Percentiles rank a stretch among this genome's conserved stretches.
Conservation (phyloP, 495 filamentous ascomycete species). For the Penicillium cataractarum region DNA sequence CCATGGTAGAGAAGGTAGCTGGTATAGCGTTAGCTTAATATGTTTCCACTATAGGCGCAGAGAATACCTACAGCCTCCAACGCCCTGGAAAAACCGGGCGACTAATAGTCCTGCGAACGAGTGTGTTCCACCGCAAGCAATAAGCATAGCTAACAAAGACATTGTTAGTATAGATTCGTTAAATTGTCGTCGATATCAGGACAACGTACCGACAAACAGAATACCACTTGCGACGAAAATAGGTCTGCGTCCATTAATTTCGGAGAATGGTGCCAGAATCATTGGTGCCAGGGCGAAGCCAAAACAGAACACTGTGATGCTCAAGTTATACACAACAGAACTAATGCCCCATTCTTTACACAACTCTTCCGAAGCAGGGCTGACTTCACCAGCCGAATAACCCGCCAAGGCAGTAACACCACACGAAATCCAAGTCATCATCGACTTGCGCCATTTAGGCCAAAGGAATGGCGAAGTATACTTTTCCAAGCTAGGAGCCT, state of each 20-base stretch:
- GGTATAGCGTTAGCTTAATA: background rate
- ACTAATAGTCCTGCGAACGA: conserved; percentile 74
- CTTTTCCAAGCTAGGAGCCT: conserved; percentile 64
- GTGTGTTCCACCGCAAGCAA: conserved; percentile 75
- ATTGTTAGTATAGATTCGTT: conserved; percentile 6
- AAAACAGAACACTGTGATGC: conserved; percentile 79
- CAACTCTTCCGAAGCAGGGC: conserved; percentile 66
- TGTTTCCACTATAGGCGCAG: background rate
- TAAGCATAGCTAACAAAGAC: conserved; percentile 58
- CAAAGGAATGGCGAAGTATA: conserved; percentile 77
- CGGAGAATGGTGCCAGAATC: conserved; percentile 87
- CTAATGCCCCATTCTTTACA: conserved; percentile 63
- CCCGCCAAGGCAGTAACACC: conserved; percentile 76
- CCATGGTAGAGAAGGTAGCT: conserved; percentile 86
- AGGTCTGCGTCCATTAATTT: conserved; percentile 81
- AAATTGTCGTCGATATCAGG: background rate
- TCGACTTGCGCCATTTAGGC: conserved; percentile 66
- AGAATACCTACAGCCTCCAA: conserved; percentile 58
- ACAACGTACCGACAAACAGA: conserved; percentile 58
- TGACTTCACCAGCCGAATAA: conserved; percentile 82
- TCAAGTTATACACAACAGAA: conserved; percentile 66
- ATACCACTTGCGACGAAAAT: conserved; percentile 77
- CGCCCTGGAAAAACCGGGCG: conserved; percentile 75
- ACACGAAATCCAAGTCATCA: conserved; percentile 77
- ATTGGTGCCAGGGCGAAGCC: conserved; percentile 89